Evolutionary conservation across 495 filamentous ascomycete genomes (phyloP).

Genomic region (Tuber borchii): DNA sequence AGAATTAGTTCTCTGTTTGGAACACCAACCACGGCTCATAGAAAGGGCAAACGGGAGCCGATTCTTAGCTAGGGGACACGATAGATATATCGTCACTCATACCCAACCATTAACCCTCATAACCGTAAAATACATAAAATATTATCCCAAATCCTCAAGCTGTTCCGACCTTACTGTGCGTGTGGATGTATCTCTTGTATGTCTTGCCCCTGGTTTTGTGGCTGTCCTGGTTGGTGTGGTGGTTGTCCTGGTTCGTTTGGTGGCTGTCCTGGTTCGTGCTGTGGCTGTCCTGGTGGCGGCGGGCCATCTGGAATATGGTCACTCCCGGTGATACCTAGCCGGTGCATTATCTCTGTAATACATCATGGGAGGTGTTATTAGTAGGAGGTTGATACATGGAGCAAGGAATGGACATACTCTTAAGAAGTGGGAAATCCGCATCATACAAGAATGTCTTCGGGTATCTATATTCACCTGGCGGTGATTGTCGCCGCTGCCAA

Average conservation of each 20-base stretch:
- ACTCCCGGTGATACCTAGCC: background rate
- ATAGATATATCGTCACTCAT: background rate
- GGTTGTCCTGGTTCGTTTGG: background rate
- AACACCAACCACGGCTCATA: too few species aligned
- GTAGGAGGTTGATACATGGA: background rate
- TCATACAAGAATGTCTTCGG: slow-evolving; percentile 1
- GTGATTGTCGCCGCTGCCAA: background rate
- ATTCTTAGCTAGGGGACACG: too few species aligned
- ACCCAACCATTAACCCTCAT: background rate
- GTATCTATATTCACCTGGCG: background rate
- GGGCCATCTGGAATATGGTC: background rate
- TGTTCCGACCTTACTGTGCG: background rate
- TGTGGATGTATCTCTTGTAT: background rate
- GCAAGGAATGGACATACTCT: background rate
- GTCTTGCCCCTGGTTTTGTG: background rate
- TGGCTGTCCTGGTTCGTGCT: background rate
- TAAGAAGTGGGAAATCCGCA: background rate
- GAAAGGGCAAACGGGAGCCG: too few species aligned
- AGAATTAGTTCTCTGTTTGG: too few species aligned
- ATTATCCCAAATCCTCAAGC: background rate
- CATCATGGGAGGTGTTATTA: background rate
- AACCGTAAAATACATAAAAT: background rate
- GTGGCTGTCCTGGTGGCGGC: background rate
- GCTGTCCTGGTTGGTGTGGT: background rate
- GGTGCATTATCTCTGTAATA: too few species aligned